Evolutionary conservation across 2,329 filamentous ascomycete genomes (phyloP).

Genomic region (Tolypocladium nubicola): DNA sequence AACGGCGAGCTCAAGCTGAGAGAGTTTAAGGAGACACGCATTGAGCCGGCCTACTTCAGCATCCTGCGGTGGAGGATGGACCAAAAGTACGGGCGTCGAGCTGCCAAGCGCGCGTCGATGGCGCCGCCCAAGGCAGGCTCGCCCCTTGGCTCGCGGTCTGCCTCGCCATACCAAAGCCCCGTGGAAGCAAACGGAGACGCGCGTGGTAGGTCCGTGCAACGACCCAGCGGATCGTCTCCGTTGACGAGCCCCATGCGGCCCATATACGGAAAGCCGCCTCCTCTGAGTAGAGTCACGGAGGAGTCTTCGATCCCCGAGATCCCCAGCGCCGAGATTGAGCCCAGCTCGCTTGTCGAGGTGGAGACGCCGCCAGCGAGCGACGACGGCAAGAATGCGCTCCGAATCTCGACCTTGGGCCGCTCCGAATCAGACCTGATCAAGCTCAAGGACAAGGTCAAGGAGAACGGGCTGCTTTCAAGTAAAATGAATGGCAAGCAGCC

Average conservation of each 20-base stretch:
- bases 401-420: slow-evolving; percentile 19
- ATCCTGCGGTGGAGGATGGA: slow-evolving; percentile 93
- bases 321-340: slow-evolving; percentile 26
- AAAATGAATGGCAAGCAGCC: slow-evolving; percentile 34
- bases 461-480: slow-evolving; percentile 21
- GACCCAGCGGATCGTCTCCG: slow-evolving; percentile 54
- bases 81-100: slow-evolving; percentile 76
- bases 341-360: slow-evolving; percentile 44
- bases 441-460: slow-evolving; percentile 28
- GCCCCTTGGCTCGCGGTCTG: slow-evolving; percentile 35
- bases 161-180: slow-evolving; percentile 56
- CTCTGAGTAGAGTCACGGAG: slow-evolving; percentile 65
- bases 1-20: slow-evolving; percentile 81
- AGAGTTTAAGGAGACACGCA: slow-evolving; percentile 79
- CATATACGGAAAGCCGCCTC: slow-evolving; percentile 57
- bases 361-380: slow-evolving; percentile 40
- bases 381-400: slow-evolving; percentile 21
- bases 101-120: slow-evolving; percentile 43
- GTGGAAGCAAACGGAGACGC: slow-evolving; percentile 46
- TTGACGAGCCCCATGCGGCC: slow-evolving; percentile 55
- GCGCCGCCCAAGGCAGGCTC: slow-evolving; percentile 31
- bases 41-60: slow-evolving; percentile 89
- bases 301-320: slow-evolving; percentile 39
- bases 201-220: slow-evolving; percentile 62
- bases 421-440: slow-evolving; percentile 25